A percentile compares a stretch with the other conserved stretches of the same genome.
Conservation (phyloP, 345 rosid species). For the Physaria fendleri region DNA sequence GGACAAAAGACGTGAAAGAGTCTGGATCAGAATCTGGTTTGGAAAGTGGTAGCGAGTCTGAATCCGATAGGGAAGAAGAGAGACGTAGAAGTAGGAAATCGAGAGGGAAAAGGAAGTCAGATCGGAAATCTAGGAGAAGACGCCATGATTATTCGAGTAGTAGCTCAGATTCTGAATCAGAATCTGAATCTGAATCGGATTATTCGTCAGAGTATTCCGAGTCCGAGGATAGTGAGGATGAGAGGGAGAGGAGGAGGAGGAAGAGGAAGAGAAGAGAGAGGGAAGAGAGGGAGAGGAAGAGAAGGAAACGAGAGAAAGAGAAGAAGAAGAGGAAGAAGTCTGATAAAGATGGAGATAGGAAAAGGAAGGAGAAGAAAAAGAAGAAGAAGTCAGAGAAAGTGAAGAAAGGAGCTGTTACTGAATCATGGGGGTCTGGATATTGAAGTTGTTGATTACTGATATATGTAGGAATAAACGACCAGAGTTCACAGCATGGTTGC, state of each 20-base stretch:
- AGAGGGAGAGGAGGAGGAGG: slow-evolving; percentile 34
- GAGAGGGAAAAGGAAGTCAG: slow-evolving; percentile 31
- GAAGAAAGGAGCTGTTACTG: slow-evolving; percentile 78
- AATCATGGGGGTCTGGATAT: slow-evolving; percentile 72
- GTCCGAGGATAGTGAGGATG: slow-evolving; percentile 37
- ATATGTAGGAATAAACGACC: slow-evolving; percentile 85
- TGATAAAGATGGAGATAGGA: slow-evolving; percentile 21
- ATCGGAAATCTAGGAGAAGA: slow-evolving; percentile 34
- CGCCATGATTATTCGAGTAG: slow-evolving; percentile 23
- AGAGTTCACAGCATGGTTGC: slow-evolving; percentile 96
- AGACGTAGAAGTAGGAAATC: slow-evolving; percentile 27
- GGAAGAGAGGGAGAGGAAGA: slow-evolving; percentile 11
- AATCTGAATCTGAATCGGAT: slow-evolving; percentile 37
- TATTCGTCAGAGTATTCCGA: slow-evolving; percentile 39
- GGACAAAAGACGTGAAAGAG: slow-evolving; percentile 6
- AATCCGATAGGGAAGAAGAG: slow-evolving; percentile 31
- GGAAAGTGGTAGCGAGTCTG: slow-evolving; percentile 28
- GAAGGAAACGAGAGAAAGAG: slow-evolving; percentile 8
- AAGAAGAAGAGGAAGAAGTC: slow-evolving; percentile 18
- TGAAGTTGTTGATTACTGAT: background rate
- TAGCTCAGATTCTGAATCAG: slow-evolving; percentile 33
- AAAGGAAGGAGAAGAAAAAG: slow-evolving; percentile 32
- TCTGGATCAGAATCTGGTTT: slow-evolving; percentile 21
- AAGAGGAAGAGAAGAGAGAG: slow-evolving; percentile 30
- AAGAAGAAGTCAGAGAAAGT: slow-evolving; percentile 50